A percentile compares a stretch with the other conserved stretches of the same genome.
Conservation (phyloP, 2,329 filamentous ascomycete genomes). For the Ceratocystis cubensis region DNA sequence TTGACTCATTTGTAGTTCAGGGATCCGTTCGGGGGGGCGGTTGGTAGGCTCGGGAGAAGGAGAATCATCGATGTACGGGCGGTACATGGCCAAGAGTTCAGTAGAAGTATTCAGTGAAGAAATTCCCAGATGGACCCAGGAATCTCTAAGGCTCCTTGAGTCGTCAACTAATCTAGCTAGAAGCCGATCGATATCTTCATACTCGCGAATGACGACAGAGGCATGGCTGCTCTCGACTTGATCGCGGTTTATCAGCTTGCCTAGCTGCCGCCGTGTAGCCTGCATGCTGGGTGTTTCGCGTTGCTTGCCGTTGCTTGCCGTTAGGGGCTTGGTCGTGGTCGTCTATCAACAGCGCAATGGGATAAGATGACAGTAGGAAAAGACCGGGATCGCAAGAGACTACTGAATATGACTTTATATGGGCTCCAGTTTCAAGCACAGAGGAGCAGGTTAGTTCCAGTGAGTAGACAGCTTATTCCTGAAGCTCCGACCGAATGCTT, state of each 20-base stretch:
- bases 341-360: background rate
- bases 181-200: constrained; percentile 65
- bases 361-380: background rate
- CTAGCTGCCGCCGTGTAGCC: constrained; percentile 61
- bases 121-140: constrained; percentile 60
- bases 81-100: constrained; percentile 61
- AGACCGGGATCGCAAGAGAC: background rate
- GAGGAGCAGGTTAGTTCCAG: background rate
- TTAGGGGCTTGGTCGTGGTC: background rate
- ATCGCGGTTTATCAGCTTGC: constrained; percentile 53
- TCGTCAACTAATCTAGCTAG: constrained; percentile 65
- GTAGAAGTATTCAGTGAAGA: constrained; percentile 54
- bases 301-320: background rate
- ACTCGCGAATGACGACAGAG: constrained; percentile 61
- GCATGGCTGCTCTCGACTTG: constrained; percentile 67
- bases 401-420: background rate
- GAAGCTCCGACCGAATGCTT: background rate
- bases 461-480: background rate
- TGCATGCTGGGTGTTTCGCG: constrained; percentile 41
- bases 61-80: constrained; percentile 54
- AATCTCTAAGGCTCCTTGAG: constrained; percentile 62
- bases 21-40: constrained; percentile 36
- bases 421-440: background rate
- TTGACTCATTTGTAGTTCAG: constrained; percentile 48
- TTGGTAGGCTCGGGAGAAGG: constrained; percentile 37